phyloP scores from a whole-genome alignment of 345 rosid genomes.

The Arabis hirsuta region DNA sequence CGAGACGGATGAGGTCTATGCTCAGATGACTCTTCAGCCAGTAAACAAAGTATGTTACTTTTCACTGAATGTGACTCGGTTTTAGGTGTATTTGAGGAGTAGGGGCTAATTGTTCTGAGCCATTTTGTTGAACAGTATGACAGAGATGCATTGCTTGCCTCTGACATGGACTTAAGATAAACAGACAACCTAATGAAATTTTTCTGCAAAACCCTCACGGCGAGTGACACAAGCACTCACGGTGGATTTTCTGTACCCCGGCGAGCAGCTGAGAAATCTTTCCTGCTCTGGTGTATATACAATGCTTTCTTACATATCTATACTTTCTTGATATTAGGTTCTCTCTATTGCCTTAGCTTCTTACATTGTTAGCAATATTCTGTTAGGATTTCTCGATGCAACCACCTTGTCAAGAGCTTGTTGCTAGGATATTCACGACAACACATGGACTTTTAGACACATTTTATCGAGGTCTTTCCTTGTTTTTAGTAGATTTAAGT shows the following conservation, averaged over 20 bases:
- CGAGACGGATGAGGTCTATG: conserved; percentile 82
- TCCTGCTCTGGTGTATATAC: conserved; percentile 74
- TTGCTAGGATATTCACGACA: conserved; percentile 93
- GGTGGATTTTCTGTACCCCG: conserved; percentile 99
- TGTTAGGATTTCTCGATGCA: conserved; percentile 88
- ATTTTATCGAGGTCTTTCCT: conserved; percentile 83
- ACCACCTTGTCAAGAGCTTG: conserved; percentile 94
- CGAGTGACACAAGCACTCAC: conserved; percentile 98
- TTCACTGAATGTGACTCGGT: background rate
- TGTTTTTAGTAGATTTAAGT: background rate
- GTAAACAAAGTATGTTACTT: conserved; percentile 45
- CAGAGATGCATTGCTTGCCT: conserved; percentile 82
- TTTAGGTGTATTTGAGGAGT: background rate
- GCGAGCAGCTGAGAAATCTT: conserved; percentile 95
- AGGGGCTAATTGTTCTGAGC: conserved; percentile 23
- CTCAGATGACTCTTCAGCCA: conserved; percentile 83
- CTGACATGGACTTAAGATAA: conserved; percentile 82
- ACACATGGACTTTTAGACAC: conserved; percentile 86
- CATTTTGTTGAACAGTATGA: conserved; percentile 68
- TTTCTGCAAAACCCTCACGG: conserved; percentile 94
- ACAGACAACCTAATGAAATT: conserved; percentile 81
- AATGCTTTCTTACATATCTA: conserved; percentile 23
- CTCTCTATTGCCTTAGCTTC: conserved; percentile 23
- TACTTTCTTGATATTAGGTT: conserved; percentile 1
- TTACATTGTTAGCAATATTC: conserved; percentile 34